Conservation (phyloP, 768 basidiomycete species). For the Trametes sanguinea region DNA sequence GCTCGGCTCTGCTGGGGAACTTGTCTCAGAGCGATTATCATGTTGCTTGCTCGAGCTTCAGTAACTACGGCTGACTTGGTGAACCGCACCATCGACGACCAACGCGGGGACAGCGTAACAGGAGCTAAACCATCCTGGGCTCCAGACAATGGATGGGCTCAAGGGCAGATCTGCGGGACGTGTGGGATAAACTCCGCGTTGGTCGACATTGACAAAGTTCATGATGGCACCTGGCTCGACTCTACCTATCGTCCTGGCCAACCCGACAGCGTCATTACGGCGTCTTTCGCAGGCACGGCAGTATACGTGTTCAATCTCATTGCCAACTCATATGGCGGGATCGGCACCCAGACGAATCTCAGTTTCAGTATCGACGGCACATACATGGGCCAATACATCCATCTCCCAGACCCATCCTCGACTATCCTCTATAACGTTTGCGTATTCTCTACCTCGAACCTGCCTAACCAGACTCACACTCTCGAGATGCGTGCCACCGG, state of each 20-base stretch:
- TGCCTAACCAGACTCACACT: slow-evolving; percentile 6
- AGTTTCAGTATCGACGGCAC: slow-evolving; percentile 12
- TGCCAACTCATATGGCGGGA: too few relatives aligned
- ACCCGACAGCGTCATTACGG: not conserved
- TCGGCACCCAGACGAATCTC: not conserved
- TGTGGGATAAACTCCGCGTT: not conserved
- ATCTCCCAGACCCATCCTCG: not conserved
- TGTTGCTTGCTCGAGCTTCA: too few relatives aligned
- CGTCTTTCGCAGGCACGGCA: slow-evolving; percentile 1
- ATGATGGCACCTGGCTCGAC: slow-evolving; percentile 11
- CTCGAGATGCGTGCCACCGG: not conserved
- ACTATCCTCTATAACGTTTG: slow-evolving; percentile 3
- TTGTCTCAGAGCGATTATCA: not conserved
- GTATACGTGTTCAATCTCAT: not conserved
- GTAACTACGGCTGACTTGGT: not conserved
- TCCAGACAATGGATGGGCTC: not conserved
- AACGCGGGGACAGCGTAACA: slow-evolving; percentile 16
- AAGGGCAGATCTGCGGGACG: slow-evolving; percentile 2
- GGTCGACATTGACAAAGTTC: not conserved
- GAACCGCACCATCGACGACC: slow-evolving; percentile 20
- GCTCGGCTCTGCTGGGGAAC: not conserved
- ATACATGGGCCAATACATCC: not conserved
- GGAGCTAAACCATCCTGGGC: slow-evolving; percentile 4
- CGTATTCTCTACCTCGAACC: slow-evolving; percentile 2
- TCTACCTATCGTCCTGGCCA: not conserved